Percentiles rank a stretch among this genome's conserved stretches.
Conservation (phyloP, 306 rosid species). For the Sindora glabra region DNA sequence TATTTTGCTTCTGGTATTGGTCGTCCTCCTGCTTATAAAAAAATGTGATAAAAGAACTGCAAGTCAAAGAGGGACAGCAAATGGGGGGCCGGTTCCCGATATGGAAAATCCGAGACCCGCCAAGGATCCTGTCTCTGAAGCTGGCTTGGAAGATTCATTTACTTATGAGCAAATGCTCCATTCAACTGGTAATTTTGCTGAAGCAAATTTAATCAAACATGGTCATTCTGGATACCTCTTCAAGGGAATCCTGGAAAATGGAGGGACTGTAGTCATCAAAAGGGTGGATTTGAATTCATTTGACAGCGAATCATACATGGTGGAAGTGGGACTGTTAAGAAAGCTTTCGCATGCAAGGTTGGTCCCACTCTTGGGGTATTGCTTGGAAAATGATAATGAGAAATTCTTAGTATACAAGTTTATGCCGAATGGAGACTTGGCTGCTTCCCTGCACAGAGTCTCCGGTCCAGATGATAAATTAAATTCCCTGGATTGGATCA, state of each 20-base stretch:
- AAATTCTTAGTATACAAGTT: slow-evolving; percentile 74
- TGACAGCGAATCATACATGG: slow-evolving; percentile 44
- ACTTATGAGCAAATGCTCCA: slow-evolving; percentile 58
- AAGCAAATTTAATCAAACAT: slow-evolving; percentile 59
- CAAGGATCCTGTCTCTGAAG: slow-evolving; percentile 29
- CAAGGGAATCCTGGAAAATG: slow-evolving; percentile 45
- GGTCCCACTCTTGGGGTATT: slow-evolving; percentile 80
- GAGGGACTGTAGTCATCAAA: slow-evolving; percentile 63
- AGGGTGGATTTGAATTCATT: slow-evolving; percentile 46
- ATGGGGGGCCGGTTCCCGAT: slow-evolving; percentile 44
- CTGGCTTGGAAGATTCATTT: slow-evolving; percentile 58
- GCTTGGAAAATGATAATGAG: slow-evolving; percentile 71
- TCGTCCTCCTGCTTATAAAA: slow-evolving; percentile 40
- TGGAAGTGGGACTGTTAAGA: slow-evolving; percentile 58
- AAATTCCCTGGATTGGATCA: slow-evolving; percentile 87
- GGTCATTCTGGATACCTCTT: slow-evolving; percentile 91
- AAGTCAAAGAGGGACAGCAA: slow-evolving; percentile 35
- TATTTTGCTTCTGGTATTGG: slow-evolving; percentile 43
- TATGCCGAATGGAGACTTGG: slow-evolving; percentile 84
- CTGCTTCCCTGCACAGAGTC: slow-evolving; percentile 55
- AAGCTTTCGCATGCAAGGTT: slow-evolving; percentile 69
- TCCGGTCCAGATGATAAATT: slow-evolving; percentile 31
- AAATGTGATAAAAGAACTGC: slow-evolving; percentile 19
- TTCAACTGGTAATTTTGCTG: slow-evolving; percentile 51
- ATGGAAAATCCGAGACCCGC: slow-evolving; percentile 40